Percentiles rank a stretch among this genome's conserved stretches.
phyloP scores from a whole-genome alignment of 2,329 filamentous ascomycete genomes.

The Fusarium protoensiforme region DNA sequence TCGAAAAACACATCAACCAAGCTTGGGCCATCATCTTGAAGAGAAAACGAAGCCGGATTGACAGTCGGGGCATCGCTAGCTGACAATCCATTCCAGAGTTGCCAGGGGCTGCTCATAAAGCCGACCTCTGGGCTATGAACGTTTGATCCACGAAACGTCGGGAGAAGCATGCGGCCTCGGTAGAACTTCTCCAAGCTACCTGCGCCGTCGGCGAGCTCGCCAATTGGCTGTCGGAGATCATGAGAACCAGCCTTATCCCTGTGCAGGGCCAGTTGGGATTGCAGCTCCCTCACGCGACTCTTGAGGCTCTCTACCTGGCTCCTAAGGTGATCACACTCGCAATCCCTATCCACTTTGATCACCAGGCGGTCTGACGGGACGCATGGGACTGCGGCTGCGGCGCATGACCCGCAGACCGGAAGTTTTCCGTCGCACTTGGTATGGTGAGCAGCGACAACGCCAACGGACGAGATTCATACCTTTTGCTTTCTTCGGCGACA shows the following conservation, averaged over 20 bases:
- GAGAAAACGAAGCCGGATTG: slow-evolving; percentile 10
- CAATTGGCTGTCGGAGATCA: background rate
- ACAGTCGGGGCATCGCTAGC: slow-evolving; percentile 24
- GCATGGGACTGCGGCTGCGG: slow-evolving; percentile 24
- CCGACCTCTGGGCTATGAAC: slow-evolving; percentile 23
- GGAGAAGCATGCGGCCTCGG: slow-evolving; percentile 33
- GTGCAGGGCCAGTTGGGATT: slow-evolving; percentile 19
- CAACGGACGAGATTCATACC: slow-evolving; percentile 2
- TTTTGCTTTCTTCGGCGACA: slow-evolving; percentile 39
- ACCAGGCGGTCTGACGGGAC: slow-evolving; percentile 37
- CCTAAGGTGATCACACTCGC: slow-evolving; percentile 34
- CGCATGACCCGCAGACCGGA: slow-evolving; percentile 33
- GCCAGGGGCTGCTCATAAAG: slow-evolving; percentile 36
- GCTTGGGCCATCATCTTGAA: slow-evolving; percentile 25
- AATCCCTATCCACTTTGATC: slow-evolving; percentile 30
- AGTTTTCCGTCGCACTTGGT: slow-evolving; percentile 35
- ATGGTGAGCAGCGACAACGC: background rate
- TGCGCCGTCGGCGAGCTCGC: background rate
- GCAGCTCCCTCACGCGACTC: slow-evolving; percentile 24
- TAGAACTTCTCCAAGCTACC: slow-evolving; percentile 28
- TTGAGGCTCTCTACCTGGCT: slow-evolving; percentile 27
- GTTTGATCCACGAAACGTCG: slow-evolving; percentile 23
- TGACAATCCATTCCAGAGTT: slow-evolving; percentile 33
- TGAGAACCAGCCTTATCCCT: background rate
- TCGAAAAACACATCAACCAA: slow-evolving; percentile 36